Evolutionary conservation across 2,329 filamentous ascomycete species (phyloP).

Genomic region (Didymella exigua): DNA sequence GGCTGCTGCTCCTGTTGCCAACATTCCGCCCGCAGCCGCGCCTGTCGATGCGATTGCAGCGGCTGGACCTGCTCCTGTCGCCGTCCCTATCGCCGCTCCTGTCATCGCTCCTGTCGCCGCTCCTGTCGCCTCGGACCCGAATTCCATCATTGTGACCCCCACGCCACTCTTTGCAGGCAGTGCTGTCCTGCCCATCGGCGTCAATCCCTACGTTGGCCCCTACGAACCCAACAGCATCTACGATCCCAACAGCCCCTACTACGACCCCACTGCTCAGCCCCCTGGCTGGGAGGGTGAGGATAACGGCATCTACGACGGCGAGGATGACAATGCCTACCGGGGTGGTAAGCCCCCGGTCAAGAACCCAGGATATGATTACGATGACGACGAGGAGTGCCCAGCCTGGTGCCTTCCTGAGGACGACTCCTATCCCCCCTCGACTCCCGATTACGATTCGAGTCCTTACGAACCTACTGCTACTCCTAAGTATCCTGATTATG

Average conservation of each 20-base stretch:
- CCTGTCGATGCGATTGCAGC: background rate
- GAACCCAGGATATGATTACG: background rate
- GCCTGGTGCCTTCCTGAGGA: constrained; percentile 16
- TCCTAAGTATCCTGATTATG: constrained; percentile 1
- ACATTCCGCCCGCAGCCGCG: background rate
- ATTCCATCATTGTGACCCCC: background rate
- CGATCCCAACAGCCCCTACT: background rate
- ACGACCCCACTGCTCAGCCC: background rate
- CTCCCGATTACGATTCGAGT: constrained; percentile 3
- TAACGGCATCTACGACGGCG: constrained; percentile 18
- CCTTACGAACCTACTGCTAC: constrained; percentile 6
- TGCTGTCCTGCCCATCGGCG: constrained; percentile 2
- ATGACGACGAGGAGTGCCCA: constrained; percentile 22
- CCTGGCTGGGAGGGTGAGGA: constrained; percentile 18
- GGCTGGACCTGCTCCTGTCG: background rate
- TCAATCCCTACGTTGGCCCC: constrained; percentile 10
- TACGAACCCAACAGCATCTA: background rate
- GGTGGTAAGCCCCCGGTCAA: background rate
- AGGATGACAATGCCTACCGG: constrained; percentile 10
- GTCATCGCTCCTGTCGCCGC: background rate
- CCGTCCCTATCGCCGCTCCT: background rate
- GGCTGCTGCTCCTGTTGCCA: background rate
- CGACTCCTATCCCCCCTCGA: constrained; percentile 7
- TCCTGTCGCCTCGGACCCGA: background rate
- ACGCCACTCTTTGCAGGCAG: background rate